phyloP scores from a whole-genome alignment of 805 yeast genomes.

The Saccharomycopsis olivae region DNA sequence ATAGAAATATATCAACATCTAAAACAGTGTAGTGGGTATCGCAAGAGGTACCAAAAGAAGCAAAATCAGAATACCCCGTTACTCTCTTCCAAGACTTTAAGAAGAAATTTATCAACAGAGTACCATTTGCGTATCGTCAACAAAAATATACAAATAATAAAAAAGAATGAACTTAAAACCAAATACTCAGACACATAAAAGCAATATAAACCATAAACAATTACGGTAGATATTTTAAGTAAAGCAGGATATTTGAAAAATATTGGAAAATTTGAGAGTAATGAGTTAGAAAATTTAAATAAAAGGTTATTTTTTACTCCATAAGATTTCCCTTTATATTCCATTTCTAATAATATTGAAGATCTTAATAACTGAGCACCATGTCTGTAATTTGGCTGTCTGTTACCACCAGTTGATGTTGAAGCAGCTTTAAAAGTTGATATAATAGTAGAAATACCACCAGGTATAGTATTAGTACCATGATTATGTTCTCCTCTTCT shows the following conservation, averaged over 20 bases:
- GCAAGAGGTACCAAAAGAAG: no score
- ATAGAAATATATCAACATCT: no score
- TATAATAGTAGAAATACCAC: no score
- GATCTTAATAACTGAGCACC: background rate
- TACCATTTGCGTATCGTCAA: slow-evolving; percentile 4
- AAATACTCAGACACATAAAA: slow-evolving; percentile 3
- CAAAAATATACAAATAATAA: slow-evolving; percentile 2
- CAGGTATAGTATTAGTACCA: background rate
- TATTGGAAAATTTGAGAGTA: slow-evolving; percentile 4
- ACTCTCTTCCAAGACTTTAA: slow-evolving; percentile 7
- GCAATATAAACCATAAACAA: slow-evolving; percentile 4
- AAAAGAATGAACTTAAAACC: slow-evolving; percentile 6
- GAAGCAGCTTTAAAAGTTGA: background rate
- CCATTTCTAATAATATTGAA: background rate
- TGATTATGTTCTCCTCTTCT: background rate
- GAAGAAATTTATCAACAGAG: slow-evolving; percentile 4
- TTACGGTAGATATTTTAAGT: slow-evolving; percentile 2
- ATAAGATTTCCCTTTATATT: background rate
- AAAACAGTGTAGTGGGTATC: no score
- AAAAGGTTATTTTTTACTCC: slow-evolving; percentile 4
- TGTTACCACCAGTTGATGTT: background rate
- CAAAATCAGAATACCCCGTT: slow-evolving; percentile 12
- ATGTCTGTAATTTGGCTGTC: background rate
- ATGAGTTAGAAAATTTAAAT: slow-evolving; percentile 11
- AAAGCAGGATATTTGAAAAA: slow-evolving; percentile 5